Base-by-base conservation (phyloP, 75 land plant species). In the Adiantum capillusveneris region DNA sequence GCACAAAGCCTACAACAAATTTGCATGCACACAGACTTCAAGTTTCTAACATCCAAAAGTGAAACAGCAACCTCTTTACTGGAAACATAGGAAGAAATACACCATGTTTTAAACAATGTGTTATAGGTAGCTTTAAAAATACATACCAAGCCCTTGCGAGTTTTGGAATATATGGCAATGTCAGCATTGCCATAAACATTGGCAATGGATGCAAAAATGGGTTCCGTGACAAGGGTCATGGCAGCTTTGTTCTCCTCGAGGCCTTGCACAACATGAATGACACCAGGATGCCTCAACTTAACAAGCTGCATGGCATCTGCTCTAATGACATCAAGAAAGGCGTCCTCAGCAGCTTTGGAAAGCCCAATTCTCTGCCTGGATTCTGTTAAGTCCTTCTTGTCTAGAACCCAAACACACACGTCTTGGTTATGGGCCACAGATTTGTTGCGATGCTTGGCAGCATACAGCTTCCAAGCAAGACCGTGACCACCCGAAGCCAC, bases 151-250 rank as follows among this genome's bases (percentile, higher is more conserved):
- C 84, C 90, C 29, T 86, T 86, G 27, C 89, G 87, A 77, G 86
- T 91, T 72, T 77, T 86, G 0, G 98, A 91, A 22, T 83, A 66
- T 34, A 79, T 84, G 6, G 67, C 59, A 31, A 94, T 37, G 26
- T 89, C 96, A 17, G 81, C 27, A 21, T 57, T 51, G 31, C 98
- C 98, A n/a, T 90, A 31, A 41, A 76, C 80, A 64, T 94, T 94
- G 6, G 96, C 98, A 20, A 86, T 85, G 11, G 96, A 85, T 0
- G 98, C 90, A 51, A 89, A 94, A 36, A 94, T 66, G 19, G 98
- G 96, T 68, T 94, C 98, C 1, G 98, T 94, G 20, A 89, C 98
- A 91, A 94, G 84, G 1, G 98, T 87, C 96, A 94, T 89, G n/a
- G 88, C 91, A 39, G 74, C 82, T 82, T 94, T 94, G 61, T 60